Evolutionary conservation across 176 grass and related monocot species (phyloP), one percentile per base, ranked within the genome.

Genomic region (Carex myosuroides): DNA sequence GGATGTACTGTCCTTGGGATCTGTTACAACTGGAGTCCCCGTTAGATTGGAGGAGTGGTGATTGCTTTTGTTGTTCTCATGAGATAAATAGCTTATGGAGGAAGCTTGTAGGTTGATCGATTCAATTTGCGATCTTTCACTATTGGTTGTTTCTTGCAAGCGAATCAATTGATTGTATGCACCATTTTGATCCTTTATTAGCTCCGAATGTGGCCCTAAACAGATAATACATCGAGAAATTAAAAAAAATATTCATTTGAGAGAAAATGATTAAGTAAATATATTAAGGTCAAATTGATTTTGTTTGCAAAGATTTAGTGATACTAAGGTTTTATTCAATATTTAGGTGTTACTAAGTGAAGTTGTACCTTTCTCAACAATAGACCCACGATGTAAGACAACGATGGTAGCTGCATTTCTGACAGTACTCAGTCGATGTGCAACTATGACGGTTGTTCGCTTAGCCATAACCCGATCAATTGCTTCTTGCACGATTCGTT

Each of bases 401-500:
- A 87, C 86, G 41, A 96, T 96, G 20, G 83, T 89, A 80, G 89
- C 83, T 20, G 94, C 94, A 85, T 91, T 96, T 85, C 89, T 84
- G 13, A 96, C 86, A 55, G 94, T 96, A 6, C 87, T 96, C 74
- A 96, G 52, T 81, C 94, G 89, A 85, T 96, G 94, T 59, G 94
- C 94, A 44, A 96, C 91, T 69, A 96, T 75, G 30, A 96, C 85
- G 22, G 91, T 96, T 10, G 91, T 96, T 30, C 87, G 80, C 58
- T 96, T 91, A 44, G 70, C 48, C 87, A 93, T 91, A 64, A 96
- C 77, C 84, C 87, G 89, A 46, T 96, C 89, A 88, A 96, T 87
- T 82, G 94, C 91, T 18, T 96, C 94, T 74, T 96, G 91, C 30
- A 96, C 94, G 66, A 93, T 80, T 84, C 87, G 85, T 87, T 96